Conservation (phyloP, 2,329 filamentous ascomycete species). For the Penicillium sp. region DNA sequence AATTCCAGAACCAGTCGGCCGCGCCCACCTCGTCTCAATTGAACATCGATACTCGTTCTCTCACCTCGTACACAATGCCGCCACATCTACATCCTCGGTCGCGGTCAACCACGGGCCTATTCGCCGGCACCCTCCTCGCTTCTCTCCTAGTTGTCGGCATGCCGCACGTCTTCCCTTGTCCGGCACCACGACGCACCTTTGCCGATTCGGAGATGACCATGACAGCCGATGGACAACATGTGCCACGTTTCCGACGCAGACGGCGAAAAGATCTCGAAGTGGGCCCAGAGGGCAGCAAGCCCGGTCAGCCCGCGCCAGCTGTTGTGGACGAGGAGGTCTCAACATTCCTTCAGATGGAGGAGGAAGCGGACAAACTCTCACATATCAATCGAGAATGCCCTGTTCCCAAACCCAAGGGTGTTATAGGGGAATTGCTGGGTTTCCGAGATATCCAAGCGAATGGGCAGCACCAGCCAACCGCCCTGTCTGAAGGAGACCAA, state of each 20-base stretch:
- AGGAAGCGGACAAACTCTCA: conserved; percentile 37
- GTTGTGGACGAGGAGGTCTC: conserved; percentile 41
- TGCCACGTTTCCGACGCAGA: conserved; percentile 34
- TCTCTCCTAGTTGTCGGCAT: conserved; percentile 90
- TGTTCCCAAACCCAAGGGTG: conserved; percentile 81
- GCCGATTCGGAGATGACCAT: conserved; percentile 62
- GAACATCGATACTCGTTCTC: conserved; percentile 1
- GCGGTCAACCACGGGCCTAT: conserved; percentile 87
- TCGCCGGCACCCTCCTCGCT: conserved; percentile 84
- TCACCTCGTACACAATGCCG: conserved; percentile 58
- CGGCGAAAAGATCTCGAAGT: conserved; percentile 33
- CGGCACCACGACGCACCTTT: conserved; percentile 70
- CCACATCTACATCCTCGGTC: conserved; percentile 88
- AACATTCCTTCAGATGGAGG: conserved; percentile 42
- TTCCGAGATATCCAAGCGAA: conserved; percentile 50
- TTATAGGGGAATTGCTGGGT: conserved; percentile 72
- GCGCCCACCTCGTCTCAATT: conserved; percentile 16
- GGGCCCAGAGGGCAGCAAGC: conserved; percentile 11
- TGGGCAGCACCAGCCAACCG: conserved; percentile 14
- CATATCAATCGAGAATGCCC: conserved; percentile 72
- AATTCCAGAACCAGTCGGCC: conserved; percentile 10
- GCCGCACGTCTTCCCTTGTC: conserved; percentile 88
- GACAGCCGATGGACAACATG: conserved; percentile 43
- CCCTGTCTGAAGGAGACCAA: conserved; percentile 14
- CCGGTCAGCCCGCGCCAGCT: conserved; percentile 16